Base-by-base conservation (phyloP, 139 green algal genomes). In the Mychonastes homosphaera region DNA sequence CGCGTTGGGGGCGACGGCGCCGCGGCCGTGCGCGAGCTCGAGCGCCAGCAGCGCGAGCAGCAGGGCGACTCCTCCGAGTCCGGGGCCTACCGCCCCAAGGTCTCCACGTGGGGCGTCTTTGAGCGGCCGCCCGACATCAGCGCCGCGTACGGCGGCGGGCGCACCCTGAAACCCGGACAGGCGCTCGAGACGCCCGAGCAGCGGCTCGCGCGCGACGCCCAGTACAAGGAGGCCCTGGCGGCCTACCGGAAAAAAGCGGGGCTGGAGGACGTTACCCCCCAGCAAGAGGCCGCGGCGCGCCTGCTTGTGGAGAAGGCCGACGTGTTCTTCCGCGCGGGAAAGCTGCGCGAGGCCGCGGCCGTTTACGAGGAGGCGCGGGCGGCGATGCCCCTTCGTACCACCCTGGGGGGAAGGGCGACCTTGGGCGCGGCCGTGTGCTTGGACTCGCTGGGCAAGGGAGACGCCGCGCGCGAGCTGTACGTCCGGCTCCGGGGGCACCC, bases 41-140 rank as follows among this genome's bases (percentile, higher is more conserved):
- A 38, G 27, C 7, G 1, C 18, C 36, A 30, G 32, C 24, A 76
- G 5, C 26, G 53, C 10, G 72, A 81, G 58, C 79, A 78, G 41
- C 73, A 73, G 13, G 72, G 71, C 35, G 75, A 46, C 15, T 47
- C 18, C 41, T 44, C n/a, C 15, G 21, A 47, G 39, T 36, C 7
- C 38, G 18, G 10, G 34, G 38, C 28, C 13, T 81, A 79, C 35
- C 56, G 53, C 13, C 74, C 71, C 15, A 73, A 70, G 24, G 84
- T 92, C 3, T 63, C 79, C 1, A 94, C 83, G 1, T 94, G 83
- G 87, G 84, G 87, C 6, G 75, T 94, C 7, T 96, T 92, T 52
- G 80, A 82, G 0, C 79, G 87, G 1, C 87, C 87, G 2, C 21
- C 58, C 5, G 84, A 96, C 74, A 95, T 95, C 40, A 86, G 71